A percentile compares a stretch with the other conserved stretches of the same genome.
Evolutionary conservation across 176 grass and related monocot genomes (phyloP).

Genomic region (Otatea glauca): DNA sequence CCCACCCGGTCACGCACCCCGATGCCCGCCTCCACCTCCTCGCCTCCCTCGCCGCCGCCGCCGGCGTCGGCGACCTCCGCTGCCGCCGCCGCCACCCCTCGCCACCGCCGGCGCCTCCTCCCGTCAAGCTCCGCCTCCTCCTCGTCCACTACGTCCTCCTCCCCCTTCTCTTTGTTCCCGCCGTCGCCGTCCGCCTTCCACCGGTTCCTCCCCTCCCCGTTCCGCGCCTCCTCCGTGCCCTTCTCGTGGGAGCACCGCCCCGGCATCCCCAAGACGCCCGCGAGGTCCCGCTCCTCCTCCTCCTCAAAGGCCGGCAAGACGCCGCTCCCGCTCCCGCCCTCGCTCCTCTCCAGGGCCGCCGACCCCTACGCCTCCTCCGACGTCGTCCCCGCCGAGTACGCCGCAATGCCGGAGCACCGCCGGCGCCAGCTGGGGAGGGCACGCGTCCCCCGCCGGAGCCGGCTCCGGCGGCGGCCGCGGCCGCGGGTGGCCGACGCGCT

Average conservation of each 20-base stretch:
- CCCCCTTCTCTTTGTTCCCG: slow-evolving; percentile 29
- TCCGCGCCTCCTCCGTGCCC: slow-evolving; percentile 47
- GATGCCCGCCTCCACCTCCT: slow-evolving; percentile 42
- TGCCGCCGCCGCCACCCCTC: background rate
- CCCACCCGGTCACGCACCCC: background rate
- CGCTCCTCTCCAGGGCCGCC: slow-evolving; percentile 46
- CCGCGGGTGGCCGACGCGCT: slow-evolving; percentile 32
- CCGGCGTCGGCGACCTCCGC: background rate
- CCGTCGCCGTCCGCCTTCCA: slow-evolving; percentile 44
- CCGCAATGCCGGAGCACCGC: background rate
- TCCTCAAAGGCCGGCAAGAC: slow-evolving; percentile 4
- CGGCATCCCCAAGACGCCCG: slow-evolving; percentile 58
- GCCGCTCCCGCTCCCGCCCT: slow-evolving; percentile 53
- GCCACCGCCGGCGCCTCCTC: slow-evolving; percentile 7
- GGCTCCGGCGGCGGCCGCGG: background rate
- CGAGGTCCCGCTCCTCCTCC: slow-evolving; percentile 19
- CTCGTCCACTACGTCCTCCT: background rate
- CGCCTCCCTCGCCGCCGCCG: slow-evolving; percentile 19
- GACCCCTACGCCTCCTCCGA: slow-evolving; percentile 41
- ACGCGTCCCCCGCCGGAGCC: background rate
- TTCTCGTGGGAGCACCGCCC: slow-evolving; percentile 68
- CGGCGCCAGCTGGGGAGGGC: background rate
- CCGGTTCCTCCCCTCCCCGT: slow-evolving; percentile 53
- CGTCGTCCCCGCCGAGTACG: slow-evolving; percentile 49
- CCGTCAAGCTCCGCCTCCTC: slow-evolving; percentile 5